Evolutionary conservation across 148 eudicot species (phyloP).

Genomic region (Chenopodium berlandieri): DNA sequence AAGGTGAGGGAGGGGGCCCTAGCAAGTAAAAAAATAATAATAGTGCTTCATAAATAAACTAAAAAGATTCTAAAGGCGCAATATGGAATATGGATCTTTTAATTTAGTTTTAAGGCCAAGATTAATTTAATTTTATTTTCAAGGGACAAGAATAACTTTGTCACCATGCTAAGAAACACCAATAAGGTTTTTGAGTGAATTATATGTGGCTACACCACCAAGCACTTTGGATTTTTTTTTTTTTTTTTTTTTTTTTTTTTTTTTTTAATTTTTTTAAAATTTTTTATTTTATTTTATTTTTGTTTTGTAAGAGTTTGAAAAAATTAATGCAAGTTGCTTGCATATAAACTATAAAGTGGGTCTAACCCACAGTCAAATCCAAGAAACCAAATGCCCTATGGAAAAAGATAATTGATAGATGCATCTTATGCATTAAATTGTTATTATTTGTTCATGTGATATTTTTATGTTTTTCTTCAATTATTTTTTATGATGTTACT

Average conservation of each 20-base stretch:
- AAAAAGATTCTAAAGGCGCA: slow-evolving; percentile 26
- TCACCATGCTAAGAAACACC: slow-evolving; percentile 33
- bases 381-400: not conserved
- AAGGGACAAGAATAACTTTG: slow-evolving; percentile 32
- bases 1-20: not conserved
- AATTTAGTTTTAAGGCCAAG: slow-evolving; percentile 9
- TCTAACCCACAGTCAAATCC: slow-evolving; percentile 7
- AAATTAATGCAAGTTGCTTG: slow-evolving; percentile 21
- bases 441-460: not conserved
- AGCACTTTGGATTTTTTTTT: slow-evolving; percentile 20
- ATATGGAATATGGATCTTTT: slow-evolving; percentile 24
- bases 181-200: slow-evolving; percentile 1
- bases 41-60: not conserved
- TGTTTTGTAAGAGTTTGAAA: not conserved
- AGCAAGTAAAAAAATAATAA: not conserved
- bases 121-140: slow-evolving; percentile 5
- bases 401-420: too few relatives aligned
- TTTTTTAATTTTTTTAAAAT: too few relatives aligned
- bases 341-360: slow-evolving; percentile 10
- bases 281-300: too few relatives aligned
- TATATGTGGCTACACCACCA: slow-evolving; percentile 23
- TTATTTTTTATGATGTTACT: not conserved
- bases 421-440: not conserved
- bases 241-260: too few relatives aligned
- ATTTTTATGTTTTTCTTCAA: not conserved